A percentile compares a stretch with the other conserved stretches of the same genome.
These are phyloP conservation scores for Auricularia heimuer DNA, from an alignment of 768 basidiomycete species.

Conservation along the genomic window DNA sequence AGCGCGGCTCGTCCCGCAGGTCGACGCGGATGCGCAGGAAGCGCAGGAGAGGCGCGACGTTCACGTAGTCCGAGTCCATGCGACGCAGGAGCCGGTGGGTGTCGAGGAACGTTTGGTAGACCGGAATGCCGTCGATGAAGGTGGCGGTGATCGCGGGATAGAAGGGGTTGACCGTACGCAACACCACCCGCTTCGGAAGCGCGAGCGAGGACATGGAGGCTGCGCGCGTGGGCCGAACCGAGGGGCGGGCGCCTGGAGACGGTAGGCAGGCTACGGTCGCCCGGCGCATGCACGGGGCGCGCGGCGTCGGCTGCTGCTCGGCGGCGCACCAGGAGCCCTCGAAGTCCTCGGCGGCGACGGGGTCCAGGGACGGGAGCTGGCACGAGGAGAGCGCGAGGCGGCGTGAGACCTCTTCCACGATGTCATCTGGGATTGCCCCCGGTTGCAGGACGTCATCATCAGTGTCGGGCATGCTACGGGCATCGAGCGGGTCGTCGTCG, in stretches of 20 bases:
- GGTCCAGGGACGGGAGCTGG: neutral
- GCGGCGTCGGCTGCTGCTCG: neutral
- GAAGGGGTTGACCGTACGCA: neutral
- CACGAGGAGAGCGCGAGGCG: neutral
- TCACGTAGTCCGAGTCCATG: conserved; percentile 72
- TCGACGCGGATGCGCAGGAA: conserved; percentile 28
- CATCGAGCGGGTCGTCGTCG: conserved; percentile 29
- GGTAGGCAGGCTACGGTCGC: neutral
- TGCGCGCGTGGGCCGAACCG: neutral
- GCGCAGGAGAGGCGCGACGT: conserved; percentile 48
- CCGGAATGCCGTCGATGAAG: conserved; percentile 34
- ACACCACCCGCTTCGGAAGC: neutral
- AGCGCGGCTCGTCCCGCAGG: conserved; percentile 18
- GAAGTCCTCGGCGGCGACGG: neutral
- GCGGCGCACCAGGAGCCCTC: neutral
- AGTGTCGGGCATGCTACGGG: conserved; percentile 39
- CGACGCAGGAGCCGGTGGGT: conserved; percentile 46
- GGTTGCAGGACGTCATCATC: conserved; percentile 31
- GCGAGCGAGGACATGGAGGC: neutral
- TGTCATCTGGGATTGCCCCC: neutral
- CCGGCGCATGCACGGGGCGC: neutral
- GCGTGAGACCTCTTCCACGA: neutral
- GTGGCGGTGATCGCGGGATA: neutral
- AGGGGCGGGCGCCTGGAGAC: neutral
- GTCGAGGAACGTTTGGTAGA: conserved; percentile 57